Evolutionary conservation across 2,329 filamentous ascomycete species (phyloP).

Genomic region (Aspergillus sclerotialis): DNA sequence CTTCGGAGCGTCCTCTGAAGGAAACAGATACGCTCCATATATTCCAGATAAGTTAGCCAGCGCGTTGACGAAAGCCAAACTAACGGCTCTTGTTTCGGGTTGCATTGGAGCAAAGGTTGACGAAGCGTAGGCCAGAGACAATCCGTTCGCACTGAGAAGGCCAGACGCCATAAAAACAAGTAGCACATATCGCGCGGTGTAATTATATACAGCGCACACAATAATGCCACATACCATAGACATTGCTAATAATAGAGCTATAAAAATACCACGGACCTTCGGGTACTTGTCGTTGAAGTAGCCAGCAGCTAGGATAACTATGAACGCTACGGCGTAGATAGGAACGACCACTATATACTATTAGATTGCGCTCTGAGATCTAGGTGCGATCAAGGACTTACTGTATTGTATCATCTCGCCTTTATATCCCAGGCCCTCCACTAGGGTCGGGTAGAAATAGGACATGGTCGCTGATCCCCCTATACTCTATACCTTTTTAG

Average conservation of each 20-base stretch:
- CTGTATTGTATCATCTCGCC: too few species aligned
- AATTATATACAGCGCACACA: conserved; percentile 44
- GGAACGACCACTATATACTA: conserved; percentile 33
- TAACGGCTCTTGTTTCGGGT: conserved; percentile 45
- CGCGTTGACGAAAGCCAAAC: conserved; percentile 47
- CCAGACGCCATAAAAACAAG: conserved; percentile 52
- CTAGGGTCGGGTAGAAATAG: conserved; percentile 26
- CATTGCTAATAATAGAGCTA: conserved; percentile 42
- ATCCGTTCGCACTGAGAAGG: conserved; percentile 48
- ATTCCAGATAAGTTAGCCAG: conserved; percentile 51
- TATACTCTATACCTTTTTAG: too few species aligned
- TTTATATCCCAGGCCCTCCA: conserved; percentile 17
- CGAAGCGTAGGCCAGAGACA: conserved; percentile 47
- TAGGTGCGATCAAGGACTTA: too few species aligned
- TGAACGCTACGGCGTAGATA: conserved; percentile 49
- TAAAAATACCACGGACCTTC: conserved; percentile 41
- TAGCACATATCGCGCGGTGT: conserved; percentile 47
- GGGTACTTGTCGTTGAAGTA: conserved; percentile 44
- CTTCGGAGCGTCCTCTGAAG: conserved; percentile 41
- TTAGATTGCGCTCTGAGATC: conserved; percentile 17
- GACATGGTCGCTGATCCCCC: conserved; percentile 21
- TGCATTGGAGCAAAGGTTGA: conserved; percentile 47
- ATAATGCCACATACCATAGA: conserved; percentile 33
- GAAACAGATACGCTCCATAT: conserved; percentile 49
- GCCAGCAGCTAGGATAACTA: conserved; percentile 41